Conservation (phyloP, 208 protist species). For the Crithidia brevicula region DNA sequence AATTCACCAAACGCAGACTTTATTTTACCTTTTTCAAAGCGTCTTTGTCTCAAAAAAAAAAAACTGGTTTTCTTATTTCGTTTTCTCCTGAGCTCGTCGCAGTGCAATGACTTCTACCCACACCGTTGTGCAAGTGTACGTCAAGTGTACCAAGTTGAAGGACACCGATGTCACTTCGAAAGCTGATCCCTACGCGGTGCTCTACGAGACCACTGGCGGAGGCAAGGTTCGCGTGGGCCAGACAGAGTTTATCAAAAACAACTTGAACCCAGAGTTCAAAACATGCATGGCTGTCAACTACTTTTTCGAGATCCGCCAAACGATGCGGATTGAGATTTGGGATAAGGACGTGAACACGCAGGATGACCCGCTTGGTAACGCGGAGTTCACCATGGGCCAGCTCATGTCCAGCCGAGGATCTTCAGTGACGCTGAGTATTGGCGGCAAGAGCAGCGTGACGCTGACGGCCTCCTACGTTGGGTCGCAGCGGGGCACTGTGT, state of each 20-base stretch:
- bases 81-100: too few relatives aligned
- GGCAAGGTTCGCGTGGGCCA: not conserved
- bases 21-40: not conserved
- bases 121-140: constrained; percentile 2
- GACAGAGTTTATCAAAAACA: constrained; percentile 25
- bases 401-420: constrained; percentile 26
- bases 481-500: constrained; percentile 18
- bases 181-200: constrained; percentile 1
- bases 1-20: not conserved
- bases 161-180: constrained; percentile 6
- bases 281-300: constrained; percentile 26
- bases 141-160: constrained; percentile 7
- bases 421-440: constrained; percentile 22
- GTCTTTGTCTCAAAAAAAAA: not conserved
- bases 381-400: constrained; percentile 28
- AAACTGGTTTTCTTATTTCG: not conserved
- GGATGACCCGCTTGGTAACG: constrained; percentile 39
- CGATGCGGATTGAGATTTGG: constrained; percentile 25
- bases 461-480: constrained; percentile 20
- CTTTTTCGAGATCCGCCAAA: constrained; percentile 49
- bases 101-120: not conserved
- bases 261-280: constrained; percentile 48
- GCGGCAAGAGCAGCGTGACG: constrained; percentile 29
- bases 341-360: constrained; percentile 29
- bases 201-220: constrained; percentile 4